Base-by-base conservation (phyloP, 495 filamentous ascomycete species). In the Hyaloscypha hepaticicola region DNA sequence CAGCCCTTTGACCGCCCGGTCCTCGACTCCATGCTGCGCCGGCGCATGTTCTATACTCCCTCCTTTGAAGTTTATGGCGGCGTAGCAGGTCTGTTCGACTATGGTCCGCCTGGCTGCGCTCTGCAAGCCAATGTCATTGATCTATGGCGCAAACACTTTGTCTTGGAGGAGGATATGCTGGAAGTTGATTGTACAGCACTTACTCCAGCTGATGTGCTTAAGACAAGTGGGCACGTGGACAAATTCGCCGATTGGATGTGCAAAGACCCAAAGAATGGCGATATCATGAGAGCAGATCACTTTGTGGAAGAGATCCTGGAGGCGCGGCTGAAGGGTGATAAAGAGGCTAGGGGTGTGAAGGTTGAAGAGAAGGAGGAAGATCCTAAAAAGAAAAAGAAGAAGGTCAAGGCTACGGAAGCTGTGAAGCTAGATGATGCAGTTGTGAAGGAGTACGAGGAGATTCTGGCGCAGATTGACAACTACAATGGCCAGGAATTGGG, bases 161-260 rank as follows among this genome's bases (percentile, higher is more conserved):
- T 95, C 45, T 81, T 90, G 25, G 91, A 95, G 80, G 91, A 95
- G 77, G 89, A 94, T 76, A 94, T 95, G 90, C 80, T 96, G 51
- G 91, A 96, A 78, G 85, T 96, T 45, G 91, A 96, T 75, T 93
- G 89, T 75, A 91, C 86, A 14, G 90, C 90, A 75, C 74, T 96
- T 68, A 96, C 91, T 59, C 95, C 95, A 25, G 83, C 92, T 65
- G 90, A 94, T 48, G 91, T 98, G 12, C 82, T 99, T 52, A 96
- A 97, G 85, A 98, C 95, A 26, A 92, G 88, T 73, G 95, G 96
- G 64, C 95, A 99, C 77, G 95, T 98, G 58, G 95, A 97, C 68
- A 96, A 96, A 76, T 99, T 98, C 75, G 90, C 92, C 69, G 96
- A 98, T 75, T 97, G 91, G 91, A 97, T 97, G 93, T 96, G 92